Conservation (phyloP, 2,329 filamentous ascomycete species). For the Cladophialophora bantiana region DNA sequence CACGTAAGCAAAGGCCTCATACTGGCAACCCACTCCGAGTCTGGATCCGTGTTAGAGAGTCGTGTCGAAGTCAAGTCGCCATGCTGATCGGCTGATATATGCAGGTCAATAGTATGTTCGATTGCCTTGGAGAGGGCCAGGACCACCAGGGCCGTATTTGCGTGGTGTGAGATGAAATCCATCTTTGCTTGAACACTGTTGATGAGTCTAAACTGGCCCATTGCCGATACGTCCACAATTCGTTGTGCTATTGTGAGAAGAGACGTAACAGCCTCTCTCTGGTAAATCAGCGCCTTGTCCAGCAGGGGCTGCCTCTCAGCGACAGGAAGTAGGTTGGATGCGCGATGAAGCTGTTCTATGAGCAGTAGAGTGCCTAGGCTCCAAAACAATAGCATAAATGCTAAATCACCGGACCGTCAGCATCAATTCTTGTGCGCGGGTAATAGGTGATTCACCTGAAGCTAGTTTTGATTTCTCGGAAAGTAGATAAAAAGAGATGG, state of each 20-base stretch:
- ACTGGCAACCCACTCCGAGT: constrained; percentile 23
- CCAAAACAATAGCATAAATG: constrained; percentile 30
- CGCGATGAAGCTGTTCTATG: constrained; percentile 27
- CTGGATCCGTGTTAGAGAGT: not conserved
- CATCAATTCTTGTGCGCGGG: not conserved
- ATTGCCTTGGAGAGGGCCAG: constrained; percentile 27
- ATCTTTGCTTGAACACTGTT: constrained; percentile 30
- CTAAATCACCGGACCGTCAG: constrained; percentile 11
- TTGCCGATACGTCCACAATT: constrained; percentile 28
- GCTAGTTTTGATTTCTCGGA: constrained; percentile 30
- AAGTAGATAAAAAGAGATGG: constrained; percentile 28
- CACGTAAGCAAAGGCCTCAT: constrained; percentile 30
- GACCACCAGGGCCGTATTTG: constrained; percentile 28
- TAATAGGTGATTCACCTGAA: constrained; percentile 16
- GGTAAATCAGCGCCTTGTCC: constrained; percentile 16
- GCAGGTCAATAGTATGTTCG: constrained; percentile 29
- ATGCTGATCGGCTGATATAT: constrained; percentile 8
- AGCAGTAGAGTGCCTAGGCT: constrained; percentile 15
- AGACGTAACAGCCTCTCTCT: constrained; percentile 23
- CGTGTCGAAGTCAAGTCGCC: not conserved
- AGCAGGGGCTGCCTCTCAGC: constrained; percentile 10
- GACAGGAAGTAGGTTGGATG: constrained; percentile 12
- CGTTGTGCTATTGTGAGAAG: constrained; percentile 25
- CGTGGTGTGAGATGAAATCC: constrained; percentile 31
- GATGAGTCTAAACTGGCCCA: constrained; percentile 28